Evolutionary conservation across 1,284 basidiomycete species (phyloP).

Genomic region (Austroboletus novae-zelandiae): DNA sequence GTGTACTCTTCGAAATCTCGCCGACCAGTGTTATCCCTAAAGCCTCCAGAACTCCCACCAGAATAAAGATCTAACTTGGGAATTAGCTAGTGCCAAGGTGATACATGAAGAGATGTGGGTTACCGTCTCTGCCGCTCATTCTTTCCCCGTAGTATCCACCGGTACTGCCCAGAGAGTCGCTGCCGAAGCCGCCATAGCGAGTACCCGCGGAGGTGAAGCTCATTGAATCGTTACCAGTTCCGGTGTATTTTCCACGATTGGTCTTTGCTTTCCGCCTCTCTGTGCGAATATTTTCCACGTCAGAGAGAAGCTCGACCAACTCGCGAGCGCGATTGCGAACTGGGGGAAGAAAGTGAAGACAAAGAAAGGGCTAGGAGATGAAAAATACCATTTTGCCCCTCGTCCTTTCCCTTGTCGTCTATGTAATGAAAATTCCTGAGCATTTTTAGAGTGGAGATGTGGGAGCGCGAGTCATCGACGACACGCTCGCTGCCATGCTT

Average conservation of each 20-base stretch:
- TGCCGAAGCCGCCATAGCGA: slow-evolving; percentile 84
- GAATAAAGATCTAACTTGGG: slow-evolving; percentile 36
- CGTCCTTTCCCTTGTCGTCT: slow-evolving; percentile 98
- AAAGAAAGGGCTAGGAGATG: neutral
- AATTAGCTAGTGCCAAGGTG: slow-evolving; percentile 16
- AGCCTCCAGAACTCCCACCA: slow-evolving; percentile 50
- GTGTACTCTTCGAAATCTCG: slow-evolving; percentile 90
- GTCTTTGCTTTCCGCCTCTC: slow-evolving; percentile 92
- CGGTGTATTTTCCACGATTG: slow-evolving; percentile 92
- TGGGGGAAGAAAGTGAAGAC: slow-evolving; percentile 32
- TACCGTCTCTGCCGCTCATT: slow-evolving; percentile 42
- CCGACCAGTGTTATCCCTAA: slow-evolving; percentile 55
- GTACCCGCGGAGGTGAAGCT: slow-evolving; percentile 56
- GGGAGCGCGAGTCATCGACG: slow-evolving; percentile 94
- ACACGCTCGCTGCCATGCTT: slow-evolving; percentile 99
- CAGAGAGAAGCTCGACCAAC: slow-evolving; percentile 83
- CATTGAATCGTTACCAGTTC: slow-evolving; percentile 79
- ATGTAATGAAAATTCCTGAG: slow-evolving; percentile 97
- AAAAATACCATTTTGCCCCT: slow-evolving; percentile 89
- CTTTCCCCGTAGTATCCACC: slow-evolving; percentile 40
- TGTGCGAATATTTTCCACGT: slow-evolving; percentile 86
- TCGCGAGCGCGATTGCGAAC: slow-evolving; percentile 95
- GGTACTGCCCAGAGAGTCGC: slow-evolving; percentile 54
- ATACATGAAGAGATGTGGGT: slow-evolving; percentile 11
- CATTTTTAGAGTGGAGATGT: slow-evolving; percentile 96